Evolutionary conservation across 805 yeast genomes (phyloP), one percentile per base, ranked within the genome.

Genomic region (Pichia ethanolica): DNA sequence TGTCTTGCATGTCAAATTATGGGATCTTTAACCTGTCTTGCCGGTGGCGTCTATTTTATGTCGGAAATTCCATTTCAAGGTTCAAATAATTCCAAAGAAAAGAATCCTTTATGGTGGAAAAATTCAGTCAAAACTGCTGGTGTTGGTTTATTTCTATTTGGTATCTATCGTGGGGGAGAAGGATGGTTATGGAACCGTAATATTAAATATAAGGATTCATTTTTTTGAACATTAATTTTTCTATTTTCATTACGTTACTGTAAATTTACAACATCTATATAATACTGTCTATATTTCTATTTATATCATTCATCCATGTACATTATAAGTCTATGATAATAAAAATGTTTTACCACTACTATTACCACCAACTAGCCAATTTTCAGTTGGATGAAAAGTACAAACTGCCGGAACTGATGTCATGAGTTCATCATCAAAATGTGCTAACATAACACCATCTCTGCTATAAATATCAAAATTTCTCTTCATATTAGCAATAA

Each of bases 321-420:
- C 32, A 30, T 9, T 7, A 30, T 30, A 30, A 14, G 20, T 41
- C 7, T 20, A 53, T 5, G 49, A 36, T 61, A 74, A 86, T 46
- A 88, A 63, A 61, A 84, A 87, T 0, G 82, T 82, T 60, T 90
- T 90, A 7, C 98, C 98, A 59, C 95, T 86, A 25, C 97, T 93
- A 52, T 90, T 86, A 9, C 96, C 98, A 1, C 99, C 99, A 4
- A 79, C 89, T 5, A 86, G 67, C 97, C 97, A 89, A 64, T 91
- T 89, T 59, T 83, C 76, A 0, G 86, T 77, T 2, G 90, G 95
- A 63, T 93, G 98, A 70, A 91, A 77, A 13, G 78, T 72, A 13
- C 82, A 75, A 1, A 86, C 97, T 0, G 98, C 97, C 1, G 99
- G 98, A 3, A 93, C 97, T 1, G 96, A 91, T 0, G 95, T 84